Evolutionary conservation across 2,329 filamentous ascomycete species (phyloP).

Genomic region (Cercospora sp.): DNA sequence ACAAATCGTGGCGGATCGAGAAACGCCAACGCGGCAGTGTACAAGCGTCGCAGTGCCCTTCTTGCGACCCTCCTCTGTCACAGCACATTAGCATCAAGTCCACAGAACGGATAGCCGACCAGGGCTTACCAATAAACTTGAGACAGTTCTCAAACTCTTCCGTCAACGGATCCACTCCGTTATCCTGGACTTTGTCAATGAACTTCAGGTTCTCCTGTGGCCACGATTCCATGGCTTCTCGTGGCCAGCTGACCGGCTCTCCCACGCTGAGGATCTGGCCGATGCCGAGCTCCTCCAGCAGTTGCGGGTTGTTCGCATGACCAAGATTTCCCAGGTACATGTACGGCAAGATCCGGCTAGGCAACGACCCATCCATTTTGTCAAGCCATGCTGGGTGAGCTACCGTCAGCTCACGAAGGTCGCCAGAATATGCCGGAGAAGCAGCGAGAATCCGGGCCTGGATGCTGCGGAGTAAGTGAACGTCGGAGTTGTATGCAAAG

Average conservation of each 20-base stretch:
- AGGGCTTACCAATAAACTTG: slow-evolving; percentile 79
- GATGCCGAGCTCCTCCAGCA: slow-evolving; percentile 79
- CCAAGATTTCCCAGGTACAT: slow-evolving; percentile 94
- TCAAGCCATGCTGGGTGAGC: slow-evolving; percentile 77
- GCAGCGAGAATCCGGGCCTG: slow-evolving; percentile 72
- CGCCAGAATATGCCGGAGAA: slow-evolving; percentile 58
- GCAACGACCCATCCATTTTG: slow-evolving; percentile 83
- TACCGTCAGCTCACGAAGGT: slow-evolving; percentile 54
- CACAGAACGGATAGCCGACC: neutral
- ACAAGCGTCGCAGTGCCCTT: slow-evolving; percentile 85
- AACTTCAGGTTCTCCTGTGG: slow-evolving; percentile 74
- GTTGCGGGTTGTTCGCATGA: slow-evolving; percentile 89
- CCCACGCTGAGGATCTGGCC: slow-evolving; percentile 87
- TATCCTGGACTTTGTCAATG: slow-evolving; percentile 88
- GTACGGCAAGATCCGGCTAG: slow-evolving; percentile 84
- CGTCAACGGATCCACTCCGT: slow-evolving; percentile 89
- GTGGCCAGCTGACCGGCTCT: slow-evolving; percentile 79
- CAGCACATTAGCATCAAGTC: neutral
- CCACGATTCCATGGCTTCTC: slow-evolving; percentile 69
- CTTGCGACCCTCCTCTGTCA: slow-evolving; percentile 70
- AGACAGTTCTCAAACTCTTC: slow-evolving; percentile 83
- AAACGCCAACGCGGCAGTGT: slow-evolving; percentile 94
- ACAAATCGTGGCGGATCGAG: slow-evolving; percentile 92
- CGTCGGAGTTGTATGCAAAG: slow-evolving; percentile 92
- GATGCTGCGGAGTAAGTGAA: slow-evolving; percentile 74